A percentile compares a stretch with the other conserved stretches of the same genome.
phyloP scores from a whole-genome alignment of 345 rosid species.

The Aegle marmelos region DNA sequence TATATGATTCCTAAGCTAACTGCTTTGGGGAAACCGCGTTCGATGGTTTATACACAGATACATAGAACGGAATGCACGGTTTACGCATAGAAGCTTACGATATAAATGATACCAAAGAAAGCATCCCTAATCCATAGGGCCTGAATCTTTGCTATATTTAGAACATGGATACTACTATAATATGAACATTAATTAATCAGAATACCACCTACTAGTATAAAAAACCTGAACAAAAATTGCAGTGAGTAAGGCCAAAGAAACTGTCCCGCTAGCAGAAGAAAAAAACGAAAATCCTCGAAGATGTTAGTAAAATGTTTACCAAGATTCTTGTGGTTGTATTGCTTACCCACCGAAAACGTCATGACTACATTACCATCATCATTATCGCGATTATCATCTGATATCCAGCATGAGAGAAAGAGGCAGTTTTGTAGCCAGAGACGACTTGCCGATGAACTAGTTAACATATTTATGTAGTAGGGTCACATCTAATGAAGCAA shows the following conservation, averaged over 20 bases:
- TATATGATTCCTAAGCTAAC: neutral
- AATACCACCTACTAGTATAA: neutral
- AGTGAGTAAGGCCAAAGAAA: neutral
- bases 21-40: neutral
- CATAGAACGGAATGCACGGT: neutral
- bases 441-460: slow-evolving; percentile 48
- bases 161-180: neutral
- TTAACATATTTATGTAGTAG: neutral
- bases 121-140: neutral
- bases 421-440: slow-evolving; percentile 52
- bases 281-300: neutral
- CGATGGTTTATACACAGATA: neutral
- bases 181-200: neutral
- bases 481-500: neutral
- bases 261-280: neutral
- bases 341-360: neutral
- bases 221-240: neutral
- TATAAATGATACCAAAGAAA: neutral
- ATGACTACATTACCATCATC: neutral
- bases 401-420: slow-evolving; percentile 59
- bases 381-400: slow-evolving; percentile 29
- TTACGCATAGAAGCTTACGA: neutral
- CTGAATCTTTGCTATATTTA: neutral
- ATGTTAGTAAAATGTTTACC: neutral
- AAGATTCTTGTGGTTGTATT: neutral